Evolutionary conservation across 2,329 filamentous ascomycete genomes (phyloP).

Genomic region (Trichoderma pleuroti): DNA sequence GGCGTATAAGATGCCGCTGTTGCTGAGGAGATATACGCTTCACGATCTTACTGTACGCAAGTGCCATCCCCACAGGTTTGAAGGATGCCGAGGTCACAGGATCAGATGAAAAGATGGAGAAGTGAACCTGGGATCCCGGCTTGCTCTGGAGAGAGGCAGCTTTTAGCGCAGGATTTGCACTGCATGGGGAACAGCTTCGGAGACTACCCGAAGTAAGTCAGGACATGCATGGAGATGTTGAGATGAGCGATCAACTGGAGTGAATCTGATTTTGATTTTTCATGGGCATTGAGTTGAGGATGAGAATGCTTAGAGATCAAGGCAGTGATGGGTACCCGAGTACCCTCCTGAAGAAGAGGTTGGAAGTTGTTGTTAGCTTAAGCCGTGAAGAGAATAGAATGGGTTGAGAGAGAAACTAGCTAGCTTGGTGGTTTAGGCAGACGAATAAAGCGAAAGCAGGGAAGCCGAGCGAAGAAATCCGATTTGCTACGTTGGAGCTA

Average conservation of each 20-base stretch:
- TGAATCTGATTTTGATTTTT: not conserved
- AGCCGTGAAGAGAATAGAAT: not conserved
- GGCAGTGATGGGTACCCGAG: not conserved
- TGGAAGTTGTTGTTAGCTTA: not conserved
- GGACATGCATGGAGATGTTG: not conserved
- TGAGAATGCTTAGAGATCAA: not conserved
- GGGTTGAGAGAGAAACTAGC: not conserved
- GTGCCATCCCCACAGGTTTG: not conserved
- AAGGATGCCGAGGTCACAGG: not conserved
- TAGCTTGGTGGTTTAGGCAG: not conserved
- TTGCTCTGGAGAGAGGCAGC: not conserved
- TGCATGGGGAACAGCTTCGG: not conserved
- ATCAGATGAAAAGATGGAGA: constrained; percentile 1
- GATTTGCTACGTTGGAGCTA: not conserved
- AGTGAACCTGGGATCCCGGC: not conserved
- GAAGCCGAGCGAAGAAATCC: not conserved
- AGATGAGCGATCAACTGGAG: not conserved
- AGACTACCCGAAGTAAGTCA: not conserved
- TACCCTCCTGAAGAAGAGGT: not conserved
- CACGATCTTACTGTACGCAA: not conserved
- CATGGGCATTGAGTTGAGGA: not conserved
- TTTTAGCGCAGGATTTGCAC: not conserved
- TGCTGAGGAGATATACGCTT: not conserved
- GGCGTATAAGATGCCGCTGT: not conserved
- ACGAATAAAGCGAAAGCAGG: not conserved